Evolutionary conservation across 2,329 filamentous ascomycete species (phyloP), one percentile per base, ranked within the genome.

Genomic region (Cladosporium sp.): DNA sequence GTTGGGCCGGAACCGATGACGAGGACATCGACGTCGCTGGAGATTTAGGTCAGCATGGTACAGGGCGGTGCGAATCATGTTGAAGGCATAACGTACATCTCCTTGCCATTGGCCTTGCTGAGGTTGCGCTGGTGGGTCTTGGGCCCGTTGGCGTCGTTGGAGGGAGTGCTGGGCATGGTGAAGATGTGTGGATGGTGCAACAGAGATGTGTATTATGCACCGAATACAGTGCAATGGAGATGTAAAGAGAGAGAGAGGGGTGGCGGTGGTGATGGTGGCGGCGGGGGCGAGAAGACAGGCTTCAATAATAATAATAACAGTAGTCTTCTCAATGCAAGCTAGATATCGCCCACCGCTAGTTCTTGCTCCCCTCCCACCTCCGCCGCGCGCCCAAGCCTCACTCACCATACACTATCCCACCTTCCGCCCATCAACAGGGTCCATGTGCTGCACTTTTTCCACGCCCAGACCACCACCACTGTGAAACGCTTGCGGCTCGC

Each of bases 1-100:
- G 95, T 98, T 75, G 95, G 95, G 78, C 95, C 95, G 82, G 94
- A 94, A 78, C 95, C 95, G 84, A 98, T 97, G 81, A 99, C 89
- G 78, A 99, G 92, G 73, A 99, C 91, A 82, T 99, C 95, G 79
- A 98, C 92, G 76, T 92, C 89, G 80, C 93, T 96, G 80, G 16
- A 58, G 63, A 74, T 23, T 25, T 25, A 32, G 5, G 62, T 64
- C 53, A 64, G 62, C 49, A 46, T 56, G 26, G 51, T 8, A n/a
- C 32, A 16, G 10, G 14, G 30, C 26, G n/a, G 43, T 25, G 25
- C 25, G 5, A 16, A 25, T 26, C 23, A 13, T 25, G 25, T 54
- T 23, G 48, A 25, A 30, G 28, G 51, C 28, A 8, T 14, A 18
- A 65, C 72, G 56, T 58, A 75, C 74, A 76, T 72, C 69, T 75